Conservation (phyloP, 192 early-diverging fungal species). For the Allomyces macrogynus region DNA sequence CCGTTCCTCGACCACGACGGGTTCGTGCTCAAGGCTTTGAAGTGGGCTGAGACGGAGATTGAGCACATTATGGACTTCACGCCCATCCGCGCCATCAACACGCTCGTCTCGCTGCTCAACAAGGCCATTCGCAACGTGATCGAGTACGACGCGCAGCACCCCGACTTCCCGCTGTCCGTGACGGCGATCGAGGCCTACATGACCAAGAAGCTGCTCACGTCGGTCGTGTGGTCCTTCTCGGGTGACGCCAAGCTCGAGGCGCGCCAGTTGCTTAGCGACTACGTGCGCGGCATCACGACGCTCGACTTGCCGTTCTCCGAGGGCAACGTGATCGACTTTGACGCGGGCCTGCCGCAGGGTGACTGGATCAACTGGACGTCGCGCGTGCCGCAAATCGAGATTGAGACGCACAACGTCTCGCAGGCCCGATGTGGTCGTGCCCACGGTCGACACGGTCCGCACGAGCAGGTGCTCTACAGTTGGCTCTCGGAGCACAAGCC, state of each 20-base stretch:
- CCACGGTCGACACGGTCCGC: constrained; percentile 95
- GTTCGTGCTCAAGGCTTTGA: constrained; percentile 50
- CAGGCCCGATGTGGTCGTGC: constrained; percentile 87
- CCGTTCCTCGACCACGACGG: constrained; percentile 53
- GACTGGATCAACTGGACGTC: constrained; percentile 81
- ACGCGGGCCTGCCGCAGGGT: constrained; percentile 54
- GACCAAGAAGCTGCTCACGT: constrained; percentile 56
- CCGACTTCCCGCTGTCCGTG: constrained; percentile 76
- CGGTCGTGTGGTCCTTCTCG: constrained; percentile 86
- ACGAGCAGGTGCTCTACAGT: constrained; percentile 86
- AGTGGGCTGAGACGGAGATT: constrained; percentile 32
- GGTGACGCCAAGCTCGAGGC: constrained; percentile 63
- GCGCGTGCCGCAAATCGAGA: constrained; percentile 81
- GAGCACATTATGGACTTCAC: constrained; percentile 99
- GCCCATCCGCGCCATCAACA: constrained; percentile 50
- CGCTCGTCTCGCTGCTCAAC: constrained; percentile 81
- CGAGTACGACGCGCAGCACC: constrained; percentile 78
- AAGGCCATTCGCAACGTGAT: constrained; percentile 62
- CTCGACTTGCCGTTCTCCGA: constrained; percentile 40
- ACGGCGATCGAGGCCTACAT: constrained; percentile 63
- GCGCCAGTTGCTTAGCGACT: constrained; percentile 56
- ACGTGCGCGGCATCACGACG: constrained; percentile 48
- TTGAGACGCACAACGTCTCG: constrained; percentile 79
- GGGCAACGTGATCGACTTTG: constrained; percentile 61
- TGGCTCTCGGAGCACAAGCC: constrained; percentile 93